These are phyloP conservation scores for Cymbopogon citratus DNA, from an alignment of 176 grass and related monocot genomes.

Conservation along the genomic window DNA sequence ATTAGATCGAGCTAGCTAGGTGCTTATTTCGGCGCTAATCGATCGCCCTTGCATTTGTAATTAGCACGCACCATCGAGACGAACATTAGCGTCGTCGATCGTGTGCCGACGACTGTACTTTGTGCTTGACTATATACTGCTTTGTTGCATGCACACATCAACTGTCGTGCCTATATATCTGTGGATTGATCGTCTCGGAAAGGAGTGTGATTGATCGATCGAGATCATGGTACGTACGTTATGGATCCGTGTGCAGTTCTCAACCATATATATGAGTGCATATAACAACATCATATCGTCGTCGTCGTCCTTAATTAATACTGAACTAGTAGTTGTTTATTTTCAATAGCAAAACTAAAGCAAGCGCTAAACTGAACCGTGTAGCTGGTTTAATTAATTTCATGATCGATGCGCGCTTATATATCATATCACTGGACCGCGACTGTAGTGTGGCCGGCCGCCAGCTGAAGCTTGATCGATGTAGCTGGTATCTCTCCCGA, in stretches of 20 bases:
- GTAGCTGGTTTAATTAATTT: too few species aligned
- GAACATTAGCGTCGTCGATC: too few species aligned
- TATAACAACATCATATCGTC: background rate
- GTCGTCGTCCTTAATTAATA: background rate
- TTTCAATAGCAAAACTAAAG: background rate
- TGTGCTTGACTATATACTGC: too few species aligned
- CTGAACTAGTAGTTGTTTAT: background rate
- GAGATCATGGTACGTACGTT: background rate
- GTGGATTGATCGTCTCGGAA: too few species aligned
- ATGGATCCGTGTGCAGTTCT: background rate
- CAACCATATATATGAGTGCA: background rate
- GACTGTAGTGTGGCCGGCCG: constrained; percentile 18
- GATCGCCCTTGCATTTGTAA: background rate
- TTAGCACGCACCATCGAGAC: background rate
- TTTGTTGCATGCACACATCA: too few species aligned
- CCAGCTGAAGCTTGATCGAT: background rate
- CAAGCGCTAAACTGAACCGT: background rate
- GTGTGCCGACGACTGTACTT: too few species aligned
- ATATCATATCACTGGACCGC: background rate
- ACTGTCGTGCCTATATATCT: background rate
- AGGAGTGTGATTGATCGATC: background rate
- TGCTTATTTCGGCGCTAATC: background rate
- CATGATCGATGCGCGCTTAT: too few species aligned
- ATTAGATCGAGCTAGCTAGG: too few species aligned
- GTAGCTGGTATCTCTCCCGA: background rate